Conservation (phyloP, 331 rosid species). For the Acacia concinna region DNA sequence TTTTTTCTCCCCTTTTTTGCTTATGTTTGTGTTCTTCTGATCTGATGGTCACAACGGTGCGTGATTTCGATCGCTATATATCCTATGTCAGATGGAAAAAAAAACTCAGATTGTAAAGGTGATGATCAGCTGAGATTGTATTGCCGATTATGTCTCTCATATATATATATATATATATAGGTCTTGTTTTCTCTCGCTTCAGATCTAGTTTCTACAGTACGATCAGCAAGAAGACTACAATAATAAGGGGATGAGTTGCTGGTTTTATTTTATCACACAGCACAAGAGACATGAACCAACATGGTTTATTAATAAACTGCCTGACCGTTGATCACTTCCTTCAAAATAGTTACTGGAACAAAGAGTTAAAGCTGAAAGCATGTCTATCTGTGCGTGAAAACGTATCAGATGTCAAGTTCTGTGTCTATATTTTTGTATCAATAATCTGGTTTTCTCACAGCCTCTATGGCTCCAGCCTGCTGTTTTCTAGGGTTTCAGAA, state of each 20-base stretch:
- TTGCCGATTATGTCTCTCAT: neutral
- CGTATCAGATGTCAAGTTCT: conserved; percentile 52
- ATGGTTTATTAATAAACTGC: neutral
- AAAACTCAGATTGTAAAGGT: neutral
- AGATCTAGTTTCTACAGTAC: neutral
- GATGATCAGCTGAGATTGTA: neutral
- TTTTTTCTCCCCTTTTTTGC: neutral
- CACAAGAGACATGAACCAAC: neutral
- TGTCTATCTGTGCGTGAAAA: neutral
- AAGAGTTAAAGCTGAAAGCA: neutral
- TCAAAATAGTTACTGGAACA: neutral
- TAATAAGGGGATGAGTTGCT: neutral
- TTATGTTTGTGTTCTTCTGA: neutral
- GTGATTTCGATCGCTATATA: neutral
- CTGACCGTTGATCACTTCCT: neutral
- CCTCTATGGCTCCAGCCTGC: conserved; percentile 24
- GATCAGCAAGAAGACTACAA: neutral
- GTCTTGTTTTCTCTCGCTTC: neutral
- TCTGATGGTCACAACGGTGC: neutral
- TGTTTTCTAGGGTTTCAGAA: conserved; percentile 45
- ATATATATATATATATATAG: neutral
- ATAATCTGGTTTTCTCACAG: neutral
- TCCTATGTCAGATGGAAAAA: neutral
- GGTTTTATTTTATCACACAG: neutral
- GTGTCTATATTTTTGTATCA: neutral